Conservation (phyloP, 805 yeast species). For the Saccharomycopsis sp. region DNA sequence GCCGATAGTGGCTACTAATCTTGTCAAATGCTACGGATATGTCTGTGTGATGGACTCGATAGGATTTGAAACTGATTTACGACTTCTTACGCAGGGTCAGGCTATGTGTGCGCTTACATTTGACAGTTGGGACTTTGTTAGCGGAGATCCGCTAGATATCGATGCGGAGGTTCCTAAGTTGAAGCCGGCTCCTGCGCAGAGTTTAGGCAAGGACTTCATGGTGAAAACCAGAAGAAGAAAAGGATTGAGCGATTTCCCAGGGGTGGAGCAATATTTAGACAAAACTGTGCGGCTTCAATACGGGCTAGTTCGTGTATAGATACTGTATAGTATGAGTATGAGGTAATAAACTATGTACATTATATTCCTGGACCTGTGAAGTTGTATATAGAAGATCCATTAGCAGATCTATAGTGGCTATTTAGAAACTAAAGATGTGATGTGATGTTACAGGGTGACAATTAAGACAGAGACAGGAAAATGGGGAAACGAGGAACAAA, state of each 20-base stretch:
- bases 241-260: slow-evolving; percentile 71
- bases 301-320: too few relatives aligned
- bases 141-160: slow-evolving; percentile 85
- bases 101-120: slow-evolving; percentile 65
- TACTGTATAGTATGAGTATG: too few relatives aligned
- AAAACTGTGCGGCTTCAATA: background rate
- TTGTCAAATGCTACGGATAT: slow-evolving; percentile 52
- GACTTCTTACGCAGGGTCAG: slow-evolving; percentile 72
- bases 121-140: slow-evolving; percentile 68
- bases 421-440: background rate
- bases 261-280: slow-evolving; percentile 33
- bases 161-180: slow-evolving; percentile 58
- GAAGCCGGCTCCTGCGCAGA: slow-evolving; percentile 63
- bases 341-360: background rate
- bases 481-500: background rate
- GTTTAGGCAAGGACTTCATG: slow-evolving; percentile 82
- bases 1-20: slow-evolving; percentile 68
- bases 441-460: background rate
- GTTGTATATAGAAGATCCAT: background rate
- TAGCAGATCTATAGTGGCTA: background rate
- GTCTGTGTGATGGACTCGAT: slow-evolving; percentile 87
- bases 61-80: slow-evolving; percentile 82
- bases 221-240: slow-evolving; percentile 84
- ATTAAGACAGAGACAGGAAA: background rate
- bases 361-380: background rate